A percentile compares a stretch with the other conserved stretches of the same genome.
phyloP scores from a whole-genome alignment of 2,329 filamentous ascomycete genomes.

The Pseudogymnoascus sp. region DNA sequence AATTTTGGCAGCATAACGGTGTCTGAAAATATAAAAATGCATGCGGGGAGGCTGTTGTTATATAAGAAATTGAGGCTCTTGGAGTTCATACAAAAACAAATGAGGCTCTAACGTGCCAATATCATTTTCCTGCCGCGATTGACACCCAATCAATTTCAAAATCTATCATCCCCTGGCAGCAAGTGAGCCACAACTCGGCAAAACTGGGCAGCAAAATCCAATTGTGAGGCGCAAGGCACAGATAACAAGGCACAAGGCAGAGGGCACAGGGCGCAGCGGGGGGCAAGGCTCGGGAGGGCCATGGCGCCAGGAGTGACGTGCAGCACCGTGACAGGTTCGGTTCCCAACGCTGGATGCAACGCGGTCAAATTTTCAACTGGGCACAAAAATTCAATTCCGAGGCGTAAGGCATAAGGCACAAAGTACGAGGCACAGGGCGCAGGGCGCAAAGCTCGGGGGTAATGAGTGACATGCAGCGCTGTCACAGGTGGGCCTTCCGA shows the following conservation, averaged over 20 bases:
- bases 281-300: neutral
- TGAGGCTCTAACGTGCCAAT: too few species aligned
- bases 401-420: neutral
- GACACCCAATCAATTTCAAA: neutral
- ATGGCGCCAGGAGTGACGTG: neutral
- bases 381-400: neutral
- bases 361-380: too few species aligned
- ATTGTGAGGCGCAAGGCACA: neutral
- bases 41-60: too few species aligned
- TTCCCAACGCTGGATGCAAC: neutral
- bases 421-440: neutral
- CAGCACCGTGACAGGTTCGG: neutral
- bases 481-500: neutral
- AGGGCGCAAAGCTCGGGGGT: neutral
- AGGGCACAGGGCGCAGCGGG: neutral
- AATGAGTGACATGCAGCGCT: neutral
- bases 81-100: too few species aligned
- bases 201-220: neutral
- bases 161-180: neutral
- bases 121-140: neutral
- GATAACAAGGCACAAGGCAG: neutral
- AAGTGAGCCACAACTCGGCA: neutral
- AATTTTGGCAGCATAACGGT: neutral
- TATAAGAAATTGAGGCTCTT: too few species aligned
- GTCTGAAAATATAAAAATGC: too few species aligned